Conservation (phyloP, 2,329 filamentous ascomycete species). For the Onygenales sp. region DNA sequence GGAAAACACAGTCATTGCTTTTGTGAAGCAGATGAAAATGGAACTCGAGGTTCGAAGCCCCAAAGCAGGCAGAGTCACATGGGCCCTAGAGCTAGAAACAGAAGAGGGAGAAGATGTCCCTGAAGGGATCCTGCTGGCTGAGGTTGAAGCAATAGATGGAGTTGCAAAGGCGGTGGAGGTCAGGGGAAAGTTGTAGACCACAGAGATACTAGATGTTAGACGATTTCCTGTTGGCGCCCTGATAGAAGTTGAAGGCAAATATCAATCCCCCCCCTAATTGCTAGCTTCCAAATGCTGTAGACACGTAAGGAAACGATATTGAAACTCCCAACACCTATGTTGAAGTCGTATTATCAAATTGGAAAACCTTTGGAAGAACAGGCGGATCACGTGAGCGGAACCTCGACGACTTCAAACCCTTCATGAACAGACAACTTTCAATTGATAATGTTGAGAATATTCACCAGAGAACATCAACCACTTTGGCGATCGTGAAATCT, state of each 20-base stretch:
- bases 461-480: background rate
- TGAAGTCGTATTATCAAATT: no score
- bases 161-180: conserved; percentile 10
- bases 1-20: conserved; percentile 45
- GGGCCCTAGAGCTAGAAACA: conserved; percentile 43
- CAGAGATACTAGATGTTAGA: no score
- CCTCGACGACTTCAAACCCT: no score
- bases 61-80: conserved; percentile 39
- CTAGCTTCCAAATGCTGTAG: no score
- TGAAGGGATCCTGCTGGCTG: conserved; percentile 44
- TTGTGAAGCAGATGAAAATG: conserved; percentile 62
- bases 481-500: background rate
- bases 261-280: no score
- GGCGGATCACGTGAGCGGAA: no score
- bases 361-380: no score
- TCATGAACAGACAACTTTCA: no score
- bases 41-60: conserved; percentile 52
- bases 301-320: no score
- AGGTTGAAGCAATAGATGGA: conserved; percentile 31
- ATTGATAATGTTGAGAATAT: background rate
- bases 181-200: conserved; percentile 21
- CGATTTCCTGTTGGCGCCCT: no score
- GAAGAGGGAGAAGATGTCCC: conserved; percentile 44
- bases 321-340: no score
- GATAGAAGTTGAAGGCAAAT: no score